Conservation (phyloP, 2,329 filamentous ascomycete species). For the Aspergillus glaucus region DNA sequence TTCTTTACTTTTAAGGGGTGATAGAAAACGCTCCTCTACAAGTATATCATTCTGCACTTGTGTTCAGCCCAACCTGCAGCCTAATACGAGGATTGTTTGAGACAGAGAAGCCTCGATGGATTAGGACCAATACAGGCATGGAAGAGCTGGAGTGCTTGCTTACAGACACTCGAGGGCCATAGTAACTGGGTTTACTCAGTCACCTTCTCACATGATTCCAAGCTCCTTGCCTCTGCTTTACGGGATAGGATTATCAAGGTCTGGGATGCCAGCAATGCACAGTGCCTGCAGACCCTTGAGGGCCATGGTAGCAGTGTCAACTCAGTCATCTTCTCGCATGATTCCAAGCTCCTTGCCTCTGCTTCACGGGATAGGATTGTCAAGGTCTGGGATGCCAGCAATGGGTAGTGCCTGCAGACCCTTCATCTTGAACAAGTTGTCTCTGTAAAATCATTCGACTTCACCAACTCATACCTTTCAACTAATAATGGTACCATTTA, state of each 20-base stretch:
- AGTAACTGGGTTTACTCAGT: slow-evolving; percentile 8
- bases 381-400: neutral
- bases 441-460: neutral
- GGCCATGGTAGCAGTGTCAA: too few relatives aligned
- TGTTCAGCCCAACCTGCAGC: slow-evolving; percentile 20
- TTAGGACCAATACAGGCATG: neutral
- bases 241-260: slow-evolving; percentile 11
- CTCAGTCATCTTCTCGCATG: neutral
- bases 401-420: neutral
- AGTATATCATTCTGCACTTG: slow-evolving; percentile 20
- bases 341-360: neutral
- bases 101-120: slow-evolving; percentile 1
- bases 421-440: too few relatives aligned
- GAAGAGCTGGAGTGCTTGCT: slow-evolving; percentile 7
- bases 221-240: slow-evolving; percentile 15
- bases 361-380: neutral
- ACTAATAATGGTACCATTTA: neutral
- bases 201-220: slow-evolving; percentile 11
- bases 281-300: too few relatives aligned
- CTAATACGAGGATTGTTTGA: slow-evolving; percentile 10
- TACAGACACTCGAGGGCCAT: slow-evolving; percentile 15
- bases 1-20: slow-evolving; percentile 15
- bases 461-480: neutral
- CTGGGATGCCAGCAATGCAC: slow-evolving; percentile 3
- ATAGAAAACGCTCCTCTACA: slow-evolving; percentile 21